Evolutionary conservation across 2,329 filamentous ascomycete genomes (phyloP).

Genomic region (Endocalyx cinctus): DNA sequence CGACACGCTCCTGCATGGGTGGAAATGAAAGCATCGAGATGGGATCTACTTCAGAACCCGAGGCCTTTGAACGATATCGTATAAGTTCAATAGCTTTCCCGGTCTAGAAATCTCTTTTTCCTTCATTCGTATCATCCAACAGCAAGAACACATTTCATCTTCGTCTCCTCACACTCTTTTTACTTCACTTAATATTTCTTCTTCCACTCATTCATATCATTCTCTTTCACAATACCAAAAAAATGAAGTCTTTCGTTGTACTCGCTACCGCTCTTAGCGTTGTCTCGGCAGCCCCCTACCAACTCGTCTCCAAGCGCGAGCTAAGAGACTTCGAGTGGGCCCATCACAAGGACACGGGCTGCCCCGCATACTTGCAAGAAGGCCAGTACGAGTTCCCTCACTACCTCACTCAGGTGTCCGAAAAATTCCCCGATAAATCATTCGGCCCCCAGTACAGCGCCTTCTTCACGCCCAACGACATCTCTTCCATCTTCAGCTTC

Average conservation of each 20-base stretch:
- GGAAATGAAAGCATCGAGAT: too few species aligned
- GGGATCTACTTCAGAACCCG: too few species aligned
- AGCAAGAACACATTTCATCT: too few species aligned
- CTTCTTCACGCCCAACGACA: constrained; percentile 31
- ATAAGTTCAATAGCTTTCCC: too few species aligned
- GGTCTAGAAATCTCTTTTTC: too few species aligned
- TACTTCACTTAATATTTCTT: too few species aligned
- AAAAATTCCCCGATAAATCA: constrained; percentile 28
- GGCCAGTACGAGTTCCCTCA: constrained; percentile 27
- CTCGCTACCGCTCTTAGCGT: constrained; percentile 6
- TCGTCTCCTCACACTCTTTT: too few species aligned
- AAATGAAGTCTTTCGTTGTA: constrained; percentile 7
- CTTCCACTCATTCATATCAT: neutral
- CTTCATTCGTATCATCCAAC: too few species aligned
- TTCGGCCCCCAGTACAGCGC: constrained; percentile 35
- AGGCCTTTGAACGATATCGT: too few species aligned
- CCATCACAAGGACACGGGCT: constrained; percentile 14
- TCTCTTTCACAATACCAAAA: neutral
- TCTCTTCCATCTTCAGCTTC: constrained; percentile 39
- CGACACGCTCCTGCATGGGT: too few species aligned
- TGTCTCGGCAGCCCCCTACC: constrained; percentile 16
- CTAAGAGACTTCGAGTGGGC: constrained; percentile 19
- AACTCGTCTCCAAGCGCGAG: constrained; percentile 22
- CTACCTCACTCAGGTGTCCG: constrained; percentile 28
- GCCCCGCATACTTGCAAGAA: constrained; percentile 21